Base-by-base conservation (phyloP, 179 eudicot species). In the Actinidia polygama region DNA sequence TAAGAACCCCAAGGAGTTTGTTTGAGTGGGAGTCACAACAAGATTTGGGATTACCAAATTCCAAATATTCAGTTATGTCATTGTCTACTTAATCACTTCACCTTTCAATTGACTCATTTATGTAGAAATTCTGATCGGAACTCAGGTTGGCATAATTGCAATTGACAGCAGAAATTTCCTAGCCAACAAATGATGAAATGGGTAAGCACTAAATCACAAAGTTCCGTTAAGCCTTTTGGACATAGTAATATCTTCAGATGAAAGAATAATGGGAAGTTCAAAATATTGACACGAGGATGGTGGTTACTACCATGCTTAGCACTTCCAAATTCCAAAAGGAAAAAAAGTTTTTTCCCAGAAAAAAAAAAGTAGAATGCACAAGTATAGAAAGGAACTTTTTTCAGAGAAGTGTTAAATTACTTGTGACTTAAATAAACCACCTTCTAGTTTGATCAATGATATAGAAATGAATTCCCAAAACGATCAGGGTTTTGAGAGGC, bases 61-160 rank as follows among this genome's bases (percentile, higher is more conserved):
- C 84, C 83, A 91, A 76, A 80, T 89, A 92, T 58, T 92, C 93
- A 36, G 75, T 73, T 69, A 89, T 82, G 51, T 86, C 88, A 51
- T 85, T 84, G 70, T 90, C 86, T 24, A 91, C 50, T 80, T 26
- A 71, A 74, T 90, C 91, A 50, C 57, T 83, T 69, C 88, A 71
- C 76, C 74, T 83, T 75, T 78, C 85, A 51, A 78, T 59, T 58
- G 62, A 85, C 51, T 79, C 62, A 24, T 88, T 85, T 81, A 61
- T 57, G 63, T 16, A 11, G 8, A 77, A 46, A 46, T 83, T 82
- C 23, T 79, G 67, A 62, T 57, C 73, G 26, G 84, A 80, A 73
- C 62, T 68, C 59, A 77, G 50, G 64, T 63, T 59, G 49, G 80
- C 44, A 72, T 36, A 19, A 46, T 71, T 75, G 69, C 73, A 78